Percentiles rank a stretch among this genome's conserved stretches.
These are phyloP conservation scores for Nitzschia putrida DNA, from an alignment of 108 stramenopile genomes.

Conservation along the genomic window DNA sequence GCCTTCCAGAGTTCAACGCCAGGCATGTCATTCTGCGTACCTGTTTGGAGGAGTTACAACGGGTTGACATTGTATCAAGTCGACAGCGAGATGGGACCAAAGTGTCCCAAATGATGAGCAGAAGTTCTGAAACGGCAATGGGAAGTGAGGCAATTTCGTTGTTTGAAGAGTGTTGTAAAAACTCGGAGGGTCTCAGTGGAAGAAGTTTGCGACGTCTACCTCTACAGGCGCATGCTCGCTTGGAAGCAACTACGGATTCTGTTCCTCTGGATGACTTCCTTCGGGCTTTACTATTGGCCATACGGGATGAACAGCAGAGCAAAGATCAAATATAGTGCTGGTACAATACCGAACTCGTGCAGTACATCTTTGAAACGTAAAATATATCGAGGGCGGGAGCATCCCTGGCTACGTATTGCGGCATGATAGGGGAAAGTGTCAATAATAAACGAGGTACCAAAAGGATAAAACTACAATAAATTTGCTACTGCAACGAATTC, in stretches of 20 bases:
- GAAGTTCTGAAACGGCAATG: neutral
- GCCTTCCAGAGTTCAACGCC: slow-evolving; percentile 54
- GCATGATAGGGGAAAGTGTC: too few species aligned
- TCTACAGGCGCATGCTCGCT: slow-evolving; percentile 49
- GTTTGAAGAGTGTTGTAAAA: slow-evolving; percentile 31
- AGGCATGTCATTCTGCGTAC: slow-evolving; percentile 63
- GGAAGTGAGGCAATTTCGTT: neutral
- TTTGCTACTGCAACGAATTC: too few species aligned
- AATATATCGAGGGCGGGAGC: too few species aligned
- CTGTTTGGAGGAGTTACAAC: slow-evolving; percentile 66
- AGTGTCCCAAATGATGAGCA: neutral
- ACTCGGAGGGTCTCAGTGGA: slow-evolving; percentile 53
- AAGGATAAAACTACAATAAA: too few species aligned
- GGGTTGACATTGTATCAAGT: slow-evolving; percentile 56
- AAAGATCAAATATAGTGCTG: too few species aligned
- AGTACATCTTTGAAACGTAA: too few species aligned
- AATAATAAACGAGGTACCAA: too few species aligned
- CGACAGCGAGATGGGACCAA: neutral
- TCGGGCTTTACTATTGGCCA: slow-evolving; percentile 23
- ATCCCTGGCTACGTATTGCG: too few species aligned
- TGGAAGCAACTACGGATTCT: neutral
- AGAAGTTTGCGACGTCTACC: slow-evolving; percentile 55
- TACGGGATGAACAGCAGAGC: slow-evolving; percentile 16
- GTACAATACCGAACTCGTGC: too few species aligned
- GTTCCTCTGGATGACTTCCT: slow-evolving; percentile 26